Percentiles rank a stretch among this genome's conserved stretches.
These are phyloP conservation scores for Discostella pseudostelligera DNA, from an alignment of 108 stramenopile genomes.

Conservation along the genomic window DNA sequence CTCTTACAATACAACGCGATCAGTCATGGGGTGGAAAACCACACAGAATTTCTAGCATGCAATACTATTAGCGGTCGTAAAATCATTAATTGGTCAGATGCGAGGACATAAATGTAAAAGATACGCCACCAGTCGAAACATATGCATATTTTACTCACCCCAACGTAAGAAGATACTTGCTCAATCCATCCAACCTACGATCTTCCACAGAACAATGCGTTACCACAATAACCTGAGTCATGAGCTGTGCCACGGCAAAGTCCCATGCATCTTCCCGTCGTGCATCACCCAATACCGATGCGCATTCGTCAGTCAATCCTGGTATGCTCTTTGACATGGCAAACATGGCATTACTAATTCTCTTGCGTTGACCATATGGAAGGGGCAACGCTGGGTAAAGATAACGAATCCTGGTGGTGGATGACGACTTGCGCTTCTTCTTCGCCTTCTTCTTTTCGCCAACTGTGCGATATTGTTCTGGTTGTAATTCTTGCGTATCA, in stretches of 20 bases:
- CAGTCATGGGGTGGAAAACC: no score
- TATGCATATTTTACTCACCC: conserved; percentile 24
- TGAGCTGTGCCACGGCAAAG: conserved; percentile 81
- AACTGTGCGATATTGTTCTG: conserved; percentile 71
- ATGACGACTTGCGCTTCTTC: conserved; percentile 2
- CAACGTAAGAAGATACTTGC: conserved; percentile 73
- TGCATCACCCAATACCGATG: conserved; percentile 71
- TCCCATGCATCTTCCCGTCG: conserved; percentile 80
- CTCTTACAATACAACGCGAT: no score
- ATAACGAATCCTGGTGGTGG: conserved; percentile 28
- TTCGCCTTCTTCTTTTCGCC: conserved; percentile 35
- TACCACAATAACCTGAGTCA: conserved; percentile 85
- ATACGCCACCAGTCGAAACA: no score
- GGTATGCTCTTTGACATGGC: conserved; percentile 75
- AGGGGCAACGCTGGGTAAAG: conserved; percentile 74
- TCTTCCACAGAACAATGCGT: conserved; percentile 74
- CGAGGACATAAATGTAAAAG: no score
- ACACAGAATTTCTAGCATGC: no score
- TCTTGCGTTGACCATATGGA: conserved; percentile 81
- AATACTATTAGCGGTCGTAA: no score
- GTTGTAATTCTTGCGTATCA: conserved; percentile 61
- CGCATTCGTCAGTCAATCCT: conserved; percentile 80
- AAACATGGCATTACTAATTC: conserved; percentile 81
- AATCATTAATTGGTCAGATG: no score
- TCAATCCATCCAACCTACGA: conserved; percentile 71